These are phyloP conservation scores for Tulasnella sp. DNA, from an alignment of 768 basidiomycete species.

Conservation along the genomic window DNA sequence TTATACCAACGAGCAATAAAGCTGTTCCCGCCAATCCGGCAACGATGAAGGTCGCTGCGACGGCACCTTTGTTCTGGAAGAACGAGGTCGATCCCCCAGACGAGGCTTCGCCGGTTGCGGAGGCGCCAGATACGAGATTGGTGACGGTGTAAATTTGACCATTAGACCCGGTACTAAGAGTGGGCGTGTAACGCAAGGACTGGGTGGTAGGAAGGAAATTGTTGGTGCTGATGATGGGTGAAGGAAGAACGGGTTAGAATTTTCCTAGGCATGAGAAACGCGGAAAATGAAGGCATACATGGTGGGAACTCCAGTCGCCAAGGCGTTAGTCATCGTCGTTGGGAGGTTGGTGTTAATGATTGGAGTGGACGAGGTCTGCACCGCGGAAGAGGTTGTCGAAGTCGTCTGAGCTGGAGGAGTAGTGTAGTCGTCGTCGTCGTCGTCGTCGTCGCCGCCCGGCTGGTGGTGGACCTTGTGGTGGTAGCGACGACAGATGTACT, in stretches of 20 bases:
- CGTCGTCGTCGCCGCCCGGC: neutral
- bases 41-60: slow-evolving; percentile 66
- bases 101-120: neutral
- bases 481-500: neutral
- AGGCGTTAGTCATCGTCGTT: neutral
- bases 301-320: neutral
- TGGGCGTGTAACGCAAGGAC: neutral
- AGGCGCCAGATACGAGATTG: slow-evolving; percentile 1
- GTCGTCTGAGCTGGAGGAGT: neutral
- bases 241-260: neutral
- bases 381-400: neutral
- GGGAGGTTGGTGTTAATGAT: neutral
- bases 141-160: slow-evolving; percentile 26
- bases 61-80: slow-evolving; percentile 66
- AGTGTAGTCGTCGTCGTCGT: no score
- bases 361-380: neutral
- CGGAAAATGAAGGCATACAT: neutral
- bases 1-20: slow-evolving; percentile 48
- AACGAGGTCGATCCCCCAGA: slow-evolving; percentile 37
- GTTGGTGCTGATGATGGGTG: neutral
- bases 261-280: neutral
- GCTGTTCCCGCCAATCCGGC: slow-evolving; percentile 59
- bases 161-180: neutral
- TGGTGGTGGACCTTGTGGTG: neutral
- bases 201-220: slow-evolving; percentile 3